phyloP scores from a whole-genome alignment of 805 yeast genomes.

The Teunomyces kruisii region DNA sequence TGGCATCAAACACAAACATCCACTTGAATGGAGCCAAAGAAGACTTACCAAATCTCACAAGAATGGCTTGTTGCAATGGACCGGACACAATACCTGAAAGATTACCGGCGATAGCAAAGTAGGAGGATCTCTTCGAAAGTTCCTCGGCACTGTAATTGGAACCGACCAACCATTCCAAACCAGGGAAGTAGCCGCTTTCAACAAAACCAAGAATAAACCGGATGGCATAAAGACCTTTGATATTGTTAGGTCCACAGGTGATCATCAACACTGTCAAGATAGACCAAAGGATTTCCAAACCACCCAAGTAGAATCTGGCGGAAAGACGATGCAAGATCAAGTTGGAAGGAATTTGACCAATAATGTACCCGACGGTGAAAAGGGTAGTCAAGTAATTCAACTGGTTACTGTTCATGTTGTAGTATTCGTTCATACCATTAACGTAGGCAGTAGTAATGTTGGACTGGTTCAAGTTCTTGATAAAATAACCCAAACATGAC shows the following conservation, averaged over 20 bases:
- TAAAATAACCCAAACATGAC: conserved; percentile 53
- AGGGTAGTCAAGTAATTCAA: conserved; percentile 44
- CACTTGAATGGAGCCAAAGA: conserved; percentile 38
- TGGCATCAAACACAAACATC: conserved; percentile 48
- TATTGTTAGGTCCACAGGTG: conserved; percentile 21
- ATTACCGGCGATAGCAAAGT: conserved; percentile 34
- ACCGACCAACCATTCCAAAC: conserved; percentile 35
- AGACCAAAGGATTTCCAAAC: conserved; percentile 46
- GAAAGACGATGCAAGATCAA: conserved; percentile 39
- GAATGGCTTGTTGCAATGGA: conserved; percentile 32
- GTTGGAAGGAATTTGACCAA: conserved; percentile 52
- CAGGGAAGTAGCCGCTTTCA: conserved; percentile 56
- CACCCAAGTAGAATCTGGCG: conserved; percentile 45
- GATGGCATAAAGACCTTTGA: conserved; percentile 26
- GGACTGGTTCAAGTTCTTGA: conserved; percentile 42
- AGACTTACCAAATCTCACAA: conserved; percentile 18
- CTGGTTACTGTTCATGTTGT: conserved; percentile 40
- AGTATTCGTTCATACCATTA: conserved; percentile 47
- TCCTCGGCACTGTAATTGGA: conserved; percentile 34
- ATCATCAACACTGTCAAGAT: conserved; percentile 38
- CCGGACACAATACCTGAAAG: conserved; percentile 38
- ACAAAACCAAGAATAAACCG: conserved; percentile 43
- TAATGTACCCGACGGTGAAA: conserved; percentile 52
- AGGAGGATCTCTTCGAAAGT: conserved; percentile 33
- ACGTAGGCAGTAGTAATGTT: conserved; percentile 47